Evolutionary conservation across 176 grass and related monocot species (phyloP).

Genomic region (Triticum dicoccoides): DNA sequence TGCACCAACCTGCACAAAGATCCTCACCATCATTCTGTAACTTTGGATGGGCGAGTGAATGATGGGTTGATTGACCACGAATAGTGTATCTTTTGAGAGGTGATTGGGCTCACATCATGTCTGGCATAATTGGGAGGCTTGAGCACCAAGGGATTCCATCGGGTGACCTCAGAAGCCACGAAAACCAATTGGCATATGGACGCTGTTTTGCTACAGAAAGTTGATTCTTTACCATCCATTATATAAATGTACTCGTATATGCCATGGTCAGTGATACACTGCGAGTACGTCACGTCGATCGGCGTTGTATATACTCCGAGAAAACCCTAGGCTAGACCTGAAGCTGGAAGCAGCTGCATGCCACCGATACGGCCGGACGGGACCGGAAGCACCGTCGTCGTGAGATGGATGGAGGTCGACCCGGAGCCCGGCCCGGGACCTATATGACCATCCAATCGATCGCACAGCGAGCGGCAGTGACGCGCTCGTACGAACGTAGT

Average conservation of each 20-base stretch:
- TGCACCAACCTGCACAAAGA: conserved; percentile 24
- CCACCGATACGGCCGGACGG: too few relatives aligned
- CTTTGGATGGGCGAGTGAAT: conserved; percentile 2
- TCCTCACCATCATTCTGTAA: background rate
- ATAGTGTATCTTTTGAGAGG: conserved; percentile 35
- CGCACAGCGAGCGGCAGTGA: background rate
- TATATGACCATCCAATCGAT: background rate
- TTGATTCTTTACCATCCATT: conserved; percentile 7
- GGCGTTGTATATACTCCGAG: too few relatives aligned
- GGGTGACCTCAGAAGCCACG: conserved; percentile 26
- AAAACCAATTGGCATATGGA: background rate
- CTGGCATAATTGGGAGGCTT: conserved; percentile 30
- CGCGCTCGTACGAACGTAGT: background rate
- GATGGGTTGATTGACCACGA: background rate
- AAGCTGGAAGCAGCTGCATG: too few relatives aligned
- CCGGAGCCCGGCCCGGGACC: background rate
- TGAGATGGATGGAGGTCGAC: background rate
- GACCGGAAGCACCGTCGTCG: background rate
- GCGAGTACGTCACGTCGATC: too few relatives aligned
- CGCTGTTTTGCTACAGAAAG: conserved; percentile 3
- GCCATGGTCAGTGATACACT: background rate
- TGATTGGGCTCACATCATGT: conserved; percentile 38
- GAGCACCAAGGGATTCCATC: conserved; percentile 26
- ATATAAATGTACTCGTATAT: background rate
- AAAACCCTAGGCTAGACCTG: too few relatives aligned